Evolutionary conservation across 208 protist species (phyloP), one percentile per base, ranked within the genome.

Genomic region (Polymyxa betae): DNA sequence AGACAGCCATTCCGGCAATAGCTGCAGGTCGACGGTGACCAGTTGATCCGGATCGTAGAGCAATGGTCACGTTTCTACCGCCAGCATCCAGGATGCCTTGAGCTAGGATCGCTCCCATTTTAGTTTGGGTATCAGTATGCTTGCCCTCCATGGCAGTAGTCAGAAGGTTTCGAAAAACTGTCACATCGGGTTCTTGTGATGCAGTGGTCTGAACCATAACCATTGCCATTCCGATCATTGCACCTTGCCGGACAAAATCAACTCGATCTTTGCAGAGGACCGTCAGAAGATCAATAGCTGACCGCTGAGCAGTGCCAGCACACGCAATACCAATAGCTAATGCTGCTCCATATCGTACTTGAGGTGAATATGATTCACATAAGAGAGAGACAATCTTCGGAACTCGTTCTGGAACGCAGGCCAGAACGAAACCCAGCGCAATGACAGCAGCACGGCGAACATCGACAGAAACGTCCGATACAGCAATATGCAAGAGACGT

Each of bases 391-490:
- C 93, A 12, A 97, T 40, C n/a, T 93, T 89, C 45, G 96, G 96
- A 52, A 91, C 89, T 29, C 98, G 94, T 78, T 96, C 90, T 45
- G 98, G 98, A 88, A 97, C 94, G 88, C 96, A 97, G 90, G 97
- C 97, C 38, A 99, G 95, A 0, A 99, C 89, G 93, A 99, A 99
- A 88, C 98, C 99, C 45, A 99, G 95, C 92, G 96, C 97, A 32
- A 96, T 99, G 16, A 97, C 96, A 43, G 98, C 98, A 10, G 97
- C 98, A 90, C 99, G 97, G 89, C 98, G 95, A 16, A 99, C 99
- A 88, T 99, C 98, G 93, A 99, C 97, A 64, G 93, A 97, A 10
- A 97, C 97, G 94, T 99, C 99, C 91, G 96, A 96, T 43, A 98
- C 98, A 43, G 98, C 97, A 38, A 99, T 94, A 91, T 98, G 97